Evolutionary conservation across 495 filamentous ascomycete genomes (phyloP).

Genomic region (Penicillium samsonianum): DNA sequence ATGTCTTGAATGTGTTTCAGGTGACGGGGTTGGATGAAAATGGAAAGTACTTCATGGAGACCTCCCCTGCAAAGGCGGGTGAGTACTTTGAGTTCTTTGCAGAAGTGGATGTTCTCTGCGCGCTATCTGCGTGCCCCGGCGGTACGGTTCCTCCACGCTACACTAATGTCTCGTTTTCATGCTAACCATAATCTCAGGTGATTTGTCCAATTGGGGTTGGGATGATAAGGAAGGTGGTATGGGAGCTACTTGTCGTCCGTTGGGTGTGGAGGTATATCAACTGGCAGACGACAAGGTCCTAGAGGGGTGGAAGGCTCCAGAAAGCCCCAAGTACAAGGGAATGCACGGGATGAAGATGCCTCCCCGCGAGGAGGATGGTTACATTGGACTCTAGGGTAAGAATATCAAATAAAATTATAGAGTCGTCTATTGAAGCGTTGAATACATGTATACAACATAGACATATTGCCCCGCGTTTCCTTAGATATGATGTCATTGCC

Average conservation of each 20-base stretch:
- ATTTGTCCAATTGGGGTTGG: constrained; percentile 76
- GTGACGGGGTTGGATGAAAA: constrained; percentile 71
- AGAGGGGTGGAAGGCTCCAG: constrained; percentile 60
- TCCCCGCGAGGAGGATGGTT: constrained; percentile 30
- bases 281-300: constrained; percentile 53
- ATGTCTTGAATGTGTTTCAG: constrained; percentile 81
- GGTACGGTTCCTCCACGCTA: constrained; percentile 32
- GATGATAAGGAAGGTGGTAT: constrained; percentile 65
- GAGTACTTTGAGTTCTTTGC: constrained; percentile 78
- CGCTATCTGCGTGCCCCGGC: constrained; percentile 63
- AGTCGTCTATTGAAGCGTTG: neutral
- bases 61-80: constrained; percentile 63
- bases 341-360: constrained; percentile 65
- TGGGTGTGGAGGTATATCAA: constrained; percentile 69
- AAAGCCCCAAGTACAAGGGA: constrained; percentile 60
- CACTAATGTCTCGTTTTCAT: neutral
- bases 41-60: constrained; percentile 77
- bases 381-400: constrained; percentile 32
- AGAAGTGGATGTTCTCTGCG: constrained; percentile 73
- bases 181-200: constrained; percentile 53
- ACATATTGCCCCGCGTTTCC: constrained; percentile 28
- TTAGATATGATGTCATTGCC: constrained; percentile 25
- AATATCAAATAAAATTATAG: constrained; percentile 2
- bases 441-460: too few species aligned
- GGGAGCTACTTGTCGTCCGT: constrained; percentile 70